These are phyloP conservation scores for Cutaneotrichosporon daszewskae DNA, from an alignment of 1,284 basidiomycete species.

Conservation along the genomic window DNA sequence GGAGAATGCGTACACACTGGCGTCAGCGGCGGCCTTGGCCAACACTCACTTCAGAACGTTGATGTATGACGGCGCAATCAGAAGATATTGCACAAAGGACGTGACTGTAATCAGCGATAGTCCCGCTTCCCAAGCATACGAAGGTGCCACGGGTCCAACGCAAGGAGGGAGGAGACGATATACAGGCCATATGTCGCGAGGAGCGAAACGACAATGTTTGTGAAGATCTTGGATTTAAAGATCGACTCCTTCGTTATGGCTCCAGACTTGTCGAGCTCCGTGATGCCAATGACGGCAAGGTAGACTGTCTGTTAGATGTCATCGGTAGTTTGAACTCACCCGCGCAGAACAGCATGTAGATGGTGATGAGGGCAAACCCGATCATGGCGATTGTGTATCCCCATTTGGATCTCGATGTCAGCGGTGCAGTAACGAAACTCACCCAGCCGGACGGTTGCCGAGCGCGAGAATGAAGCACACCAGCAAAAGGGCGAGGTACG, in stretches of 20 bases:
- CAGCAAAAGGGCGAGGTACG: constrained; percentile 78
- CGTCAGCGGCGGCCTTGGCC: constrained; percentile 6
- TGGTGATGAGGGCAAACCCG: constrained; percentile 78
- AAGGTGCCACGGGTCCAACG: constrained; percentile 52
- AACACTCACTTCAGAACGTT: constrained; percentile 72
- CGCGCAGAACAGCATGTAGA: constrained; percentile 71
- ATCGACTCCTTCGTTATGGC: constrained; percentile 53
- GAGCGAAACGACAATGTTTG: constrained; percentile 51
- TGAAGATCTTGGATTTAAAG: constrained; percentile 71
- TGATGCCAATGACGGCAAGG: constrained; percentile 71
- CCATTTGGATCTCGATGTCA: constrained; percentile 51
- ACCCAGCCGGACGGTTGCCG: constrained; percentile 87
- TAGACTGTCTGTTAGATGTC: constrained; percentile 59
- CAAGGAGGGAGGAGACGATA: constrained; percentile 69
- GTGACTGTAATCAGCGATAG: constrained; percentile 38
- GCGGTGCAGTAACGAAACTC: constrained; percentile 11
- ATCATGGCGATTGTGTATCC: constrained; percentile 74
- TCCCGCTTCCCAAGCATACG: background rate
- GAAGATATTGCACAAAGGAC: constrained; percentile 61
- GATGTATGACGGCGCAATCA: constrained; percentile 77
- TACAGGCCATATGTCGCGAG: constrained; percentile 83
- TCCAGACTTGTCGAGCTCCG: constrained; percentile 52
- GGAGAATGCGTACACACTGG: constrained; percentile 58
- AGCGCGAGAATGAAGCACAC: constrained; percentile 86
- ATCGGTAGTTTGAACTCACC: constrained; percentile 50